Conservation (phyloP, 108 stramenopile genomes). For the Craspedostauros australis region DNA sequence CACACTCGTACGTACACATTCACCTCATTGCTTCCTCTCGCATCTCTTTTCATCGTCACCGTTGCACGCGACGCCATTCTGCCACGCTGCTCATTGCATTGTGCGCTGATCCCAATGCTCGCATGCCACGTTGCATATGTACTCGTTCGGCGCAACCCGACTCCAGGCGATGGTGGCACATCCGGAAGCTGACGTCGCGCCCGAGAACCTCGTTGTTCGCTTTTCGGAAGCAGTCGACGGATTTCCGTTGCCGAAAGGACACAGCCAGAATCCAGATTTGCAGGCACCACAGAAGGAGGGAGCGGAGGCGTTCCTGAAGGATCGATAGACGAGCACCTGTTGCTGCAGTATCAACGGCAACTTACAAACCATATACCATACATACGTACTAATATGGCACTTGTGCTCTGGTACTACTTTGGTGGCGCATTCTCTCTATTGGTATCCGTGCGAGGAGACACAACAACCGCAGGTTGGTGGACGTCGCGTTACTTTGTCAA, state of each 20-base stretch:
- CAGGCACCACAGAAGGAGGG: conserved; percentile 27
- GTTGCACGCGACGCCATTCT: neutral
- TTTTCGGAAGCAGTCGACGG: conserved; percentile 51
- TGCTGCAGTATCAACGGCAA: neutral
- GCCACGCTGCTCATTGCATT: neutral
- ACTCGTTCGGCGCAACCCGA: neutral
- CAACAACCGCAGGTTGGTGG: too few relatives aligned
- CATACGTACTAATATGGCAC: too few relatives aligned
- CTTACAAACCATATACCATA: neutral
- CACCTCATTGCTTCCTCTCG: too few relatives aligned
- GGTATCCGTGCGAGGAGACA: too few relatives aligned
- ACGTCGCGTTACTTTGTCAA: too few relatives aligned
- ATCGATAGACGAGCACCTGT: conserved; percentile 7
- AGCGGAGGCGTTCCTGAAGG: conserved; percentile 41
- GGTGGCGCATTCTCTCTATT: too few relatives aligned
- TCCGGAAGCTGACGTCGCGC: conserved; percentile 31
- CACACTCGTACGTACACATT: too few relatives aligned
- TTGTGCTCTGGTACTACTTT: too few relatives aligned
- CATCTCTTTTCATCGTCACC: neutral
- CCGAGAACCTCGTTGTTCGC: conserved; percentile 45
- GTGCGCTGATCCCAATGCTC: neutral
- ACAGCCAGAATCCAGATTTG: conserved; percentile 36
- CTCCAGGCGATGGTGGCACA: conserved; percentile 27
- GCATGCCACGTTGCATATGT: neutral
- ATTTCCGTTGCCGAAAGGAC: conserved; percentile 49